Evolutionary conservation across 805 yeast genomes (phyloP).

Genomic region (Kodamaea kakaduensis): DNA sequence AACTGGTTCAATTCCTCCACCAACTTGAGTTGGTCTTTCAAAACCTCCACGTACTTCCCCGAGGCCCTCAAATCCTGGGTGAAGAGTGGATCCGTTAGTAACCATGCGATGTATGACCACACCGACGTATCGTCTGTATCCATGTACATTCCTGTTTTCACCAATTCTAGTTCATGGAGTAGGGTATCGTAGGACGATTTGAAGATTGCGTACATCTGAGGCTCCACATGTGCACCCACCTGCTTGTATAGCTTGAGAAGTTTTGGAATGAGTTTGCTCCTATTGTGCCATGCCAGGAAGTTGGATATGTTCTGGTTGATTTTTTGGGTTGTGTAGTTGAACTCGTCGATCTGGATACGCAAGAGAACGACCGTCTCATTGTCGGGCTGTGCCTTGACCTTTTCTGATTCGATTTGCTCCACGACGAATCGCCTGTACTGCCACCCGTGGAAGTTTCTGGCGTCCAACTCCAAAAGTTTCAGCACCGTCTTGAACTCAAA

Average conservation of each 20-base stretch:
- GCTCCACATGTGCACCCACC: slow-evolving; percentile 2
- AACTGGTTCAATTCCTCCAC: slow-evolving; percentile 64
- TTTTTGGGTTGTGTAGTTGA: slow-evolving; percentile 70
- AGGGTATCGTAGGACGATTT: slow-evolving; percentile 36
- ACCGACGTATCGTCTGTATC: slow-evolving; percentile 94
- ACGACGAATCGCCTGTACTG: slow-evolving; percentile 79
- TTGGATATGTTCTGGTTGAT: slow-evolving; percentile 85
- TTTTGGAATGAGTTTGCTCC: slow-evolving; percentile 63
- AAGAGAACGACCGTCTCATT: slow-evolving; percentile 17
- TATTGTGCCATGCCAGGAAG: slow-evolving; percentile 93
- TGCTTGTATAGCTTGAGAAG: slow-evolving; percentile 30
- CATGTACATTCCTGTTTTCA: slow-evolving; percentile 82
- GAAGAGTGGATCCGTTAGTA: slow-evolving; percentile 46
- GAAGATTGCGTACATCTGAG: slow-evolving; percentile 19
- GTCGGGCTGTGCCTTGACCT: slow-evolving; percentile 1
- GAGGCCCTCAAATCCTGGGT: slow-evolving; percentile 17
- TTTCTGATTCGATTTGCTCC: slow-evolving; percentile 28
- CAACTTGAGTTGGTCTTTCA: slow-evolving; percentile 43
- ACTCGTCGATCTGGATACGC: slow-evolving; percentile 47
- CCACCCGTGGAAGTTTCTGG: slow-evolving; percentile 95
- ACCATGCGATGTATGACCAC: slow-evolving; percentile 88
- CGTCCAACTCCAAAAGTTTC: slow-evolving; percentile 64
- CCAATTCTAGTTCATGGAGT: slow-evolving; percentile 55
- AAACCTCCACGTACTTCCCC: slow-evolving; percentile 30
- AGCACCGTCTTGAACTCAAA: slow-evolving; percentile 66